A percentile compares a stretch with the other conserved stretches of the same genome.
phyloP scores from a whole-genome alignment of 768 basidiomycete genomes.

The Russula sp. region DNA sequence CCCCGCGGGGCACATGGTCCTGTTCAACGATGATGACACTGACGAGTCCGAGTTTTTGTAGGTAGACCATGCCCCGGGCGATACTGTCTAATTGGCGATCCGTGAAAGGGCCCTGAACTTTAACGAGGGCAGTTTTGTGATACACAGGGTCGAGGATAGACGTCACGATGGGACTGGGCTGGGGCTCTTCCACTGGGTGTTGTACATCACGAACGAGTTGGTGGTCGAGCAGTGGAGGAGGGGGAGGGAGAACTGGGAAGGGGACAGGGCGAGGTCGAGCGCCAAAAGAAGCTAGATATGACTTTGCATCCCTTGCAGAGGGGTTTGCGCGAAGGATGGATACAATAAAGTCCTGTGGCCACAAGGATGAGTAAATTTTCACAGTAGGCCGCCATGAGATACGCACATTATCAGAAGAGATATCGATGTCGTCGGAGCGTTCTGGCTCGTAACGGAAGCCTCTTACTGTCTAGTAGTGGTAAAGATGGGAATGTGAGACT shows the following conservation, averaged over 20 bases:
- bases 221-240: constrained; percentile 27
- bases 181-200: constrained; percentile 27
- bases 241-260: constrained; percentile 24
- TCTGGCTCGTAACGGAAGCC: constrained; percentile 14
- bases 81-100: constrained; percentile 92
- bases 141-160: constrained; percentile 81
- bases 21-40: constrained; percentile 93
- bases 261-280: constrained; percentile 38
- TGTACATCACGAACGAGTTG: constrained; percentile 27
- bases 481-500: not conserved
- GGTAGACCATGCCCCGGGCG: constrained; percentile 85
- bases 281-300: constrained; percentile 89
- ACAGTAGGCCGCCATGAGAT: not conserved
- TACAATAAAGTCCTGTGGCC: constrained; percentile 82
- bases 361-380: constrained; percentile 12
- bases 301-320: constrained; percentile 81
- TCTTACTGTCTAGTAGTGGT: constrained; percentile 11
- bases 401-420: constrained; percentile 7
- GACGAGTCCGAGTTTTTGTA: constrained; percentile 92
- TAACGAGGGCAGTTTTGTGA: constrained; percentile 88
- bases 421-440: constrained; percentile 13
- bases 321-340: constrained; percentile 92
- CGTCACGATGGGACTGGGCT: constrained; percentile 49
- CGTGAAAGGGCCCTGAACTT: constrained; percentile 92
- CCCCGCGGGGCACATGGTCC: constrained; percentile 63